Evolutionary conservation across 23 red algal species (phyloP).

Genomic region (Gracilaria gracilis): DNA sequence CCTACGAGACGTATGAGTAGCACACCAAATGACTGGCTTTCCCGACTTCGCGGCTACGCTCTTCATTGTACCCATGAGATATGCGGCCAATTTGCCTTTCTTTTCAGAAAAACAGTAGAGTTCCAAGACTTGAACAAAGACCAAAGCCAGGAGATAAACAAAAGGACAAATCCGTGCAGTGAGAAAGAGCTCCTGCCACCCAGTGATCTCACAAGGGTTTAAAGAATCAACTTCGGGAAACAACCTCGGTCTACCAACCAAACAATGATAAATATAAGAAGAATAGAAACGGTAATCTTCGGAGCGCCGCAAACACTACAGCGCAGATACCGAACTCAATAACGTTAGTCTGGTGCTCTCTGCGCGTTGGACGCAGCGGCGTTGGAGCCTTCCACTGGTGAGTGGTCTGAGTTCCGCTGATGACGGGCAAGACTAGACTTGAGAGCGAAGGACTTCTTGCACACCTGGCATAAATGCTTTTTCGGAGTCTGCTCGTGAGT

Average conservation of each 20-base stretch:
- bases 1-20: not conserved
- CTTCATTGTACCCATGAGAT: not conserved
- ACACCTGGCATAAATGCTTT: slow-evolving; percentile 49
- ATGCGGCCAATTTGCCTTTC: not conserved
- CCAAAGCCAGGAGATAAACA: not conserved
- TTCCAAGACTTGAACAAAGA: not conserved
- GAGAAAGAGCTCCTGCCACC: not conserved
- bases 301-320: not conserved
- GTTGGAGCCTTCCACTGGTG: slow-evolving; percentile 25
- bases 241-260: not conserved
- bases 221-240: not conserved
- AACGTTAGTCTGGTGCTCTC: slow-evolving; percentile 13
- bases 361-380: not conserved
- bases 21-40: not conserved
- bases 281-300: not conserved
- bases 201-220: not conserved
- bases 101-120: not conserved
- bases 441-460: slow-evolving; percentile 55
- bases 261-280: not conserved
- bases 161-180: not conserved
- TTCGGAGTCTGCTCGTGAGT: slow-evolving; percentile 69
- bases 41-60: not conserved
- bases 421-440: slow-evolving; percentile 67
- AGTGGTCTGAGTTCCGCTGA: slow-evolving; percentile 58
- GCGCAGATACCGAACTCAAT: not conserved